Conservation (phyloP, 148 eudicot species). For the Hydrangea macrophylla region DNA sequence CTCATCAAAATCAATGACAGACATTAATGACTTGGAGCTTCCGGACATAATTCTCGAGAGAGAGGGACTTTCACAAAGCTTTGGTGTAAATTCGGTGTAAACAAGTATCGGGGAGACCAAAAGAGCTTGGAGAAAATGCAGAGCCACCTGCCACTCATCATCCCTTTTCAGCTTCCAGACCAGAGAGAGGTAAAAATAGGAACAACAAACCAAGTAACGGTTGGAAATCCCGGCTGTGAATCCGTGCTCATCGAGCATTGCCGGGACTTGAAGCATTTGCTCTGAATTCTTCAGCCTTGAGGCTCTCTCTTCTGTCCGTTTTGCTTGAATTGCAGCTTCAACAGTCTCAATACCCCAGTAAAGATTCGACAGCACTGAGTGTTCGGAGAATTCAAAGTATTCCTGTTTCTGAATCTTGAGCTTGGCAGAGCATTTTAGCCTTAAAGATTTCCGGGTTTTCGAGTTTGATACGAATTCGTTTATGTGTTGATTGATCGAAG, state of each 20-base stretch:
- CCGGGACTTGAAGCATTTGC: slow-evolving; percentile 51
- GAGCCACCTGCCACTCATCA: slow-evolving; percentile 43
- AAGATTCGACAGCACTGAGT: slow-evolving; percentile 43
- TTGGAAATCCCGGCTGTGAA: slow-evolving; percentile 36
- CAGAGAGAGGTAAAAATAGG: slow-evolving; percentile 45
- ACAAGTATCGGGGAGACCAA: slow-evolving; percentile 34
- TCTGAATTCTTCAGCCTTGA: slow-evolving; percentile 33
- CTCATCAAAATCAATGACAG: slow-evolving; percentile 20
- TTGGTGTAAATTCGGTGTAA: slow-evolving; percentile 30
- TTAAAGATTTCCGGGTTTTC: slow-evolving; percentile 23
- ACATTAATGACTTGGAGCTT: slow-evolving; percentile 2
- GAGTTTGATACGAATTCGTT: slow-evolving; percentile 22
- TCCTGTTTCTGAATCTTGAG: slow-evolving; percentile 27
- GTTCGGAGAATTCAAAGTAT: slow-evolving; percentile 46
- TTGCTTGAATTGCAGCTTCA: slow-evolving; percentile 25
- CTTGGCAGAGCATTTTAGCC: slow-evolving; percentile 36
- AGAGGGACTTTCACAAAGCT: slow-evolving; percentile 27
- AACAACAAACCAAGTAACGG: slow-evolving; percentile 30
- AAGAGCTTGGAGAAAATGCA: slow-evolving; percentile 52
- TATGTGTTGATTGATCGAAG: slow-evolving; percentile 30
- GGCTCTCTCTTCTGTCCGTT: slow-evolving; percentile 18
- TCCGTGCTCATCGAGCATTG: slow-evolving; percentile 41
- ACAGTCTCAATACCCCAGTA: slow-evolving; percentile 46
- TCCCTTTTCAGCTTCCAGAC: slow-evolving; percentile 30
- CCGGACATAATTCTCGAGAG: slow-evolving; percentile 10